Base-by-base conservation (phyloP, 768 basidiomycete genomes). In the Hortiboletus flavorubellus region DNA sequence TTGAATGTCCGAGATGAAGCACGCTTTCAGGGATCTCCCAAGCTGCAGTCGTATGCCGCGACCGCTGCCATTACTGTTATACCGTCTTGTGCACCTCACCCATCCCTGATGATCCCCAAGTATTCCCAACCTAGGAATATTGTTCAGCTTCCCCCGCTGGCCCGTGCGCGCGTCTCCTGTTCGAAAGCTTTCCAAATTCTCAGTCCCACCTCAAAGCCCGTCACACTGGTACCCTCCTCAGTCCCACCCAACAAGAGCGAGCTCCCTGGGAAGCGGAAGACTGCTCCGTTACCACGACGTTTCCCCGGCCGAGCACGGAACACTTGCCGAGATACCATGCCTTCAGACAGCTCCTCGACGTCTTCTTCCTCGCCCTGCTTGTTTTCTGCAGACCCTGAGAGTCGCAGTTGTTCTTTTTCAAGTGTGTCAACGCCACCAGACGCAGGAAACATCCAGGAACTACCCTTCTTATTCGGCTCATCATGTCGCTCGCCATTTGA, bases 41-140 rank as follows among this genome's bases (percentile, higher is more conserved):
- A 30, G 21, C 5, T 34, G 15, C 43, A 29, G n/a, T 55, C 58
- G 0, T 18, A 49, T n/a, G 55, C 64, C 18, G 64, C 64, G 2
- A 63, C 55, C 5, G 41, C 26, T 14, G 61, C 64, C 1, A 55
- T 65, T 8, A 65, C 64, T 30, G 49, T 63, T 15, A 34, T 49
- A 51, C 61, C 52, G 1, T 45, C 54, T 18, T 31, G 35, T 29
- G 64, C 64, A 23, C 64, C 64, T 18, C 64, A 66, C 26, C 58
- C 64, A 5, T 56, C 61, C 1, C 5, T 52, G 14, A 26, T 64
- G 14, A 21, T 41, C 2, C 1, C 15, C 50, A n/a, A 23, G 21
- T 49, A 53, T 18, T 16, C 0, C 37, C 52, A 26, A 16, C 26
- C 53, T 7, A 31, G 11, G 12, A 33, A 8, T 2, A 31, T 26